Evolutionary conservation across 352 stramenopile genomes (phyloP).

Genomic region (Phytophthora cryptogea): DNA sequence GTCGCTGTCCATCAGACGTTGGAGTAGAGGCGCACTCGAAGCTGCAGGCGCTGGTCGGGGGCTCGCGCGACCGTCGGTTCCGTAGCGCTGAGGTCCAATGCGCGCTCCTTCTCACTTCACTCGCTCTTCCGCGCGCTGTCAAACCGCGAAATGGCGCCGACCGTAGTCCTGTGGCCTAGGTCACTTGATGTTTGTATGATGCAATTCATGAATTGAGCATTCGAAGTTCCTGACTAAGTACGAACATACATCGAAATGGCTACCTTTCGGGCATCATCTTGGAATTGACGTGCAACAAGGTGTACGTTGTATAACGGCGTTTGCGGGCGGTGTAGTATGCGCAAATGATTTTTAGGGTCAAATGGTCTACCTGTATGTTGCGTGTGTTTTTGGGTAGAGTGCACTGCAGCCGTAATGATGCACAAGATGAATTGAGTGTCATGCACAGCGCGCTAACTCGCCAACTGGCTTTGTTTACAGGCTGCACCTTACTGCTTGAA

Average conservation of each 20-base stretch:
- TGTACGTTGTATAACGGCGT: background rate
- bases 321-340: background rate
- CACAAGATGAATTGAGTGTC: no score
- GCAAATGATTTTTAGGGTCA: no score
- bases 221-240: constrained; percentile 12
- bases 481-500: no score
- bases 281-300: background rate
- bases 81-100: background rate
- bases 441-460: no score
- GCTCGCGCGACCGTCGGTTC: background rate
- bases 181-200: constrained; percentile 45
- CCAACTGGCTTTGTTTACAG: no score
- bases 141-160: constrained; percentile 35
- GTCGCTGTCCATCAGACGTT: constrained; percentile 20
- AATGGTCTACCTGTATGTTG: no score
- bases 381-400: no score
- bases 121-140: constrained; percentile 9
- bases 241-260: constrained; percentile 8
- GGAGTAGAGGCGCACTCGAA: background rate
- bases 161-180: constrained; percentile 13
- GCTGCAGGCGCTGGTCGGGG: background rate
- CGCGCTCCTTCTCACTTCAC: constrained; percentile 16
- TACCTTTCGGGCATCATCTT: constrained; percentile 1
- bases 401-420: no score
- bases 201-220: constrained; percentile 61